phyloP scores from a whole-genome alignment of 108 stramenopile species.

The Nitzschia putrida region DNA sequence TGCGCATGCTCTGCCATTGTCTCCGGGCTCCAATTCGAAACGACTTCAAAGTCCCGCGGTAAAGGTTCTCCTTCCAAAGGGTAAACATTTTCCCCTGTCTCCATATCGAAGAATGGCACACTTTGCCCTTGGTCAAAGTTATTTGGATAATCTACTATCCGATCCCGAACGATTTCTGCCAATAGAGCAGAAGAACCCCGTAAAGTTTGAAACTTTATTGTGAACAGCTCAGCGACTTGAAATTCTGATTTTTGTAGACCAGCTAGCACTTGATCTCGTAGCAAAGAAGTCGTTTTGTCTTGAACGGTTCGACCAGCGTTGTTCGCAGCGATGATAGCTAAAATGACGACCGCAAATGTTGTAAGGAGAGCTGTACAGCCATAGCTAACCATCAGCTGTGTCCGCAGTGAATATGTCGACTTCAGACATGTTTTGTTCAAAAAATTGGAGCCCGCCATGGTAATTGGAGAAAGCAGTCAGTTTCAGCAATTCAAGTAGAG shows the following conservation, averaged over 20 bases:
- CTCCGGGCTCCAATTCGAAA: conserved; percentile 2
- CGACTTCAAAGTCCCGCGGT: conserved; percentile 46
- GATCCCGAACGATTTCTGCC: conserved; percentile 47
- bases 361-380: conserved; percentile 44
- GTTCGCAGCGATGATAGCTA: conserved; percentile 31
- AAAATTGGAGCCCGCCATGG: conserved; percentile 9
- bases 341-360: conserved; percentile 37
- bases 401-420: conserved; percentile 49
- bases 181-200: conserved; percentile 27
- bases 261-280: conserved; percentile 22
- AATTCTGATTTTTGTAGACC: conserved; percentile 27
- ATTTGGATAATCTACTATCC: conserved; percentile 56
- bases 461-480: not conserved
- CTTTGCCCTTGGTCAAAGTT: conserved; percentile 30
- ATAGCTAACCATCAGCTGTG: conserved; percentile 55
- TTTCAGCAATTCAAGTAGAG: too few relatives aligned
- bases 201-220: conserved; percentile 30
- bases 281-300: conserved; percentile 15
- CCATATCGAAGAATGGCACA: conserved; percentile 52
- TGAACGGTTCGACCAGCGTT: conserved; percentile 43
- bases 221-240: conserved; percentile 22
- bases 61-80: conserved; percentile 40
- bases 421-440: conserved; percentile 40
- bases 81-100: conserved; percentile 33
- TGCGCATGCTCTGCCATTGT: conserved; percentile 18